Base-by-base conservation (phyloP, 306 rosid species). In the Malus asiatica region DNA sequence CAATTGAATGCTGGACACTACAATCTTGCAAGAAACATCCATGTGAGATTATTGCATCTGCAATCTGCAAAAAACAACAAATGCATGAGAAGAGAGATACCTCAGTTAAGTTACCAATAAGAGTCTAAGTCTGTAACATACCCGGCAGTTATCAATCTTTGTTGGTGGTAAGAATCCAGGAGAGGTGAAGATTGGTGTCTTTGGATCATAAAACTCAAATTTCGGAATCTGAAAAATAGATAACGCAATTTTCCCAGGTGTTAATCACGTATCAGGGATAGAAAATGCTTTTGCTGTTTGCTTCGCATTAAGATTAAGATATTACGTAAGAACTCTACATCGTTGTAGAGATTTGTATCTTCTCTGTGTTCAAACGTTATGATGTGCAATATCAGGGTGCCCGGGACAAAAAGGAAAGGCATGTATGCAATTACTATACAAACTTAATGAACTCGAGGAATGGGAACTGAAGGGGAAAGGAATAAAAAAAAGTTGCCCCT, bases 91-190 rank as follows among this genome's bases (percentile, higher is more conserved):
- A 80, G 60, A 75, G 73, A 64, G 51, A 25, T 8, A 64, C 79
- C 53, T 66, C 10, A 65, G 11, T n/a, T 32, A 70, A 66, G 57
- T 30, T 27, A 35, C 13, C 32, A 69, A 78, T 64, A 68, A n/a
- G 52, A 74, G 20, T 8, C 35, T 8, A 45, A 33, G 51, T 51
- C 40, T 19, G 65, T 44, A 72, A 66, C 88, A 74, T 86, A 91
- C 98, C 91, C 80, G 86, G 81, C 90, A 89, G 19, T 83, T 85
- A 32, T 94, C 98, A 2, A 94, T 90, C 95, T 94, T 94, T 20
- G 98, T 90, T 74, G 98, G 98, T 29, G 98, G 98, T 45, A 94
- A 86, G 89, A 94, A 94, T 71, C 91, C 76, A 45, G 97, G 98
- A 81, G 96, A 94, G 25, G 98, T 91, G 86, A 73, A 94, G 75